These are phyloP conservation scores for Neonectria hederae DNA, from an alignment of 2,329 filamentous ascomycete genomes.

Conservation along the genomic window DNA sequence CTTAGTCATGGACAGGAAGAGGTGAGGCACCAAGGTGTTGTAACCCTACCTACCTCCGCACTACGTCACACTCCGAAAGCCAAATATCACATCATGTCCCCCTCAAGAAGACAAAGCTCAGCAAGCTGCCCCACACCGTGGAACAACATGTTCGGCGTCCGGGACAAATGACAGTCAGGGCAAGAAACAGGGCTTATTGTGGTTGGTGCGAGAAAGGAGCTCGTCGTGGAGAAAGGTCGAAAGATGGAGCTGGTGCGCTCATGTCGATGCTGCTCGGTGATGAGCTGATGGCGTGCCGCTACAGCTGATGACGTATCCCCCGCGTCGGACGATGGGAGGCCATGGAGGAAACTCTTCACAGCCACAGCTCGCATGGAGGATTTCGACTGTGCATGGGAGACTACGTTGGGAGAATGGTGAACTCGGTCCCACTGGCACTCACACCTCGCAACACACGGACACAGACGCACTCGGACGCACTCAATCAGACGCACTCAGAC, in stretches of 20 bases:
- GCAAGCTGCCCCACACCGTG: background rate
- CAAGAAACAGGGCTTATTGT: background rate
- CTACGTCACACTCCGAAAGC: slow-evolving; percentile 11
- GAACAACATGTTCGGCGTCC: background rate
- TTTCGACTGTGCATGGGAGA: background rate
- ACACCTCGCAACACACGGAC: background rate
- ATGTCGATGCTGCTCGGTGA: background rate
- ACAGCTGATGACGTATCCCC: background rate
- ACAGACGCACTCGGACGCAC: background rate
- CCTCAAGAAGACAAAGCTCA: background rate
- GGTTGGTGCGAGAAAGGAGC: background rate
- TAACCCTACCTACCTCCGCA: background rate
- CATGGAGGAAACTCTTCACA: background rate
- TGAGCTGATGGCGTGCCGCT: background rate
- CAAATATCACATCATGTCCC: slow-evolving; percentile 1
- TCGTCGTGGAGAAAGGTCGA: background rate
- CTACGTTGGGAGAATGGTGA: background rate
- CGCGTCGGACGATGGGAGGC: background rate
- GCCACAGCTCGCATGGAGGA: background rate
- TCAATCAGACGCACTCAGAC: background rate
- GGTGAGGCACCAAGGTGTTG: background rate
- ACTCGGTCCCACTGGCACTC: slow-evolving; percentile 5
- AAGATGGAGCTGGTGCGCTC: background rate
- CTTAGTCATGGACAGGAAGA: background rate
- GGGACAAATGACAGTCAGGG: no score